phyloP scores from a whole-genome alignment of 495 filamentous ascomycete genomes.

The Penicillium crystallinum region DNA sequence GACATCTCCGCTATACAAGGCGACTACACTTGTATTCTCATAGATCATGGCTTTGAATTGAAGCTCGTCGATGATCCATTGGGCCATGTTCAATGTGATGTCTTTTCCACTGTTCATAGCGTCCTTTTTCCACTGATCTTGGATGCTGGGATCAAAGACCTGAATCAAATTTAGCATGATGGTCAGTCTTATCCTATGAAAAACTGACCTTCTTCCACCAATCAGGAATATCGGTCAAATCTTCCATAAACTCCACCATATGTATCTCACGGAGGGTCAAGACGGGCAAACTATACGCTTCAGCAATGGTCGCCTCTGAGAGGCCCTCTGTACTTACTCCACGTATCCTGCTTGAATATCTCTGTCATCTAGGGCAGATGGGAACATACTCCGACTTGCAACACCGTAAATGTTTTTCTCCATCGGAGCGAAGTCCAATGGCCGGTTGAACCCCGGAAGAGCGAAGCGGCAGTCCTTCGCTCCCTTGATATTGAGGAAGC shows the following conservation, averaged over 20 bases:
- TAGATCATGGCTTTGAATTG: constrained; percentile 41
- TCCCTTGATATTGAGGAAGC: neutral
- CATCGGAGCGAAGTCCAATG: constrained; percentile 30
- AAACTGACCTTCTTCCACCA: constrained; percentile 49
- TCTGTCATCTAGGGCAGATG: constrained; percentile 26
- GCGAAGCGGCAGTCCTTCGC: constrained; percentile 13
- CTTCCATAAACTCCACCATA: constrained; percentile 37
- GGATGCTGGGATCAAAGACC: constrained; percentile 38
- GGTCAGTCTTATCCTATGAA: neutral
- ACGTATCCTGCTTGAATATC: constrained; percentile 32
- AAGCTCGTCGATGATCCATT: constrained; percentile 50
- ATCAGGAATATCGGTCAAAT: constrained; percentile 42
- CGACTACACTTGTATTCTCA: constrained; percentile 26
- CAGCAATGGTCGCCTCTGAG: neutral
- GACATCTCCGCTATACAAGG: constrained; percentile 33
- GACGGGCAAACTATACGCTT: constrained; percentile 24
- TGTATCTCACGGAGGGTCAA: constrained; percentile 37
- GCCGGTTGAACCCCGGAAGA: constrained; percentile 41
- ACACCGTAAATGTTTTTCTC: constrained; percentile 29
- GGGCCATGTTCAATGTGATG: constrained; percentile 44
- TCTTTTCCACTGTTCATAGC: constrained; percentile 23
- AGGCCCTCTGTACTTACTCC: constrained; percentile 19
- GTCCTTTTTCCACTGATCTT: constrained; percentile 36
- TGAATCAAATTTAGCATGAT: constrained; percentile 1
- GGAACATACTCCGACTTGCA: constrained; percentile 26